These are phyloP conservation scores for Pseudogymnoascus sp. DNA, from an alignment of 2,329 filamentous ascomycete species.

Conservation along the genomic window DNA sequence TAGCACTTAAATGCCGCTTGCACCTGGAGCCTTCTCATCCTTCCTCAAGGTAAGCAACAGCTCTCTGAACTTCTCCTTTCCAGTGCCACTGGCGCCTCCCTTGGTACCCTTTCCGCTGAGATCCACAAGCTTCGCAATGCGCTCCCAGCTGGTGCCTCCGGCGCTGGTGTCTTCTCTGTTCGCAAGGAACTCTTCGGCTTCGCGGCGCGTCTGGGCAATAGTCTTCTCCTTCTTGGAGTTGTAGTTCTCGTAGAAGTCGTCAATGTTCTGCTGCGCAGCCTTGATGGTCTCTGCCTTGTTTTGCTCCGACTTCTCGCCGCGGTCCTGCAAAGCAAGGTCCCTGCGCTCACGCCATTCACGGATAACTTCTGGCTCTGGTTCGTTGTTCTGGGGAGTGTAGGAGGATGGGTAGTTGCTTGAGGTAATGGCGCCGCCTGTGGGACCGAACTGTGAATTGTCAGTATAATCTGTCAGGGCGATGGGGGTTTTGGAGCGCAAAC, in stretches of 20 bases:
- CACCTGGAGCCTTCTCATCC: slow-evolving; percentile 76
- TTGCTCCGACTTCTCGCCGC: slow-evolving; percentile 71
- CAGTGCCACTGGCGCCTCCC: slow-evolving; percentile 80
- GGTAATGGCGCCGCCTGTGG: slow-evolving; percentile 68
- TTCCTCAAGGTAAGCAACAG: slow-evolving; percentile 79
- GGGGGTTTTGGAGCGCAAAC: slow-evolving; percentile 36
- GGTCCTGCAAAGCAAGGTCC: slow-evolving; percentile 72
- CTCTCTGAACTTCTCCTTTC: slow-evolving; percentile 95
- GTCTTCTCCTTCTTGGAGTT: slow-evolving; percentile 96
- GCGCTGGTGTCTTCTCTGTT: slow-evolving; percentile 87
- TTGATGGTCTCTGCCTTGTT: slow-evolving; percentile 81
- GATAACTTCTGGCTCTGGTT: slow-evolving; percentile 83
- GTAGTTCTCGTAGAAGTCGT: slow-evolving; percentile 99
- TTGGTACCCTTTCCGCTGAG: slow-evolving; percentile 84
- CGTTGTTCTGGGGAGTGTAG: slow-evolving; percentile 41
- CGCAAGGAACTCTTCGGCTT: slow-evolving; percentile 86
- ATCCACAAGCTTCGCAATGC: slow-evolving; percentile 96
- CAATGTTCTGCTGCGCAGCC: slow-evolving; percentile 87
- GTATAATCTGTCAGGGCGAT: neutral
- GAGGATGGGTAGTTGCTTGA: slow-evolving; percentile 38
- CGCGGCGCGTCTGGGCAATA: slow-evolving; percentile 77
- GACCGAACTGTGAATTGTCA: neutral
- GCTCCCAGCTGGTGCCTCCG: slow-evolving; percentile 96
- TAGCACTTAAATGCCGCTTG: slow-evolving; percentile 47
- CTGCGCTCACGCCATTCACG: slow-evolving; percentile 88